Percentiles rank a stretch among this genome's conserved stretches.
Conservation (phyloP, 768 basidiomycete genomes). For the Mycena vulgaris region DNA sequence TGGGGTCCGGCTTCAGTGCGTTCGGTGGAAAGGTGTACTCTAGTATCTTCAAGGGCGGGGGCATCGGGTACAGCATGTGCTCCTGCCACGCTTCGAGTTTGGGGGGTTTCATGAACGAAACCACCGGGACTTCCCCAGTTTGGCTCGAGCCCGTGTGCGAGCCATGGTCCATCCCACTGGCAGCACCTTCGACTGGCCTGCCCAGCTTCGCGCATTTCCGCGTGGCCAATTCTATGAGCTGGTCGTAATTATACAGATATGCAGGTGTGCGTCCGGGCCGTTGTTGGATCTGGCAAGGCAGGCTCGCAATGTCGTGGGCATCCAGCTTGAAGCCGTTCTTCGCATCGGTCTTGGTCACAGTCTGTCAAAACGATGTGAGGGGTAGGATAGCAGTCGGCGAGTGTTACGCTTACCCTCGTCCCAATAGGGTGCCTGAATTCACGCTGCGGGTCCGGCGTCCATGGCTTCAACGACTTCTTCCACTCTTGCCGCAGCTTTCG, state of each 20-base stretch:
- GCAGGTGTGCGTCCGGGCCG: neutral
- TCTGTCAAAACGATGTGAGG: neutral
- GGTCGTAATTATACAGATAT: neutral
- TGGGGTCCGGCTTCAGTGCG: neutral
- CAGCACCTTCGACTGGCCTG: neutral
- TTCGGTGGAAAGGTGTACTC: slow-evolving; percentile 10
- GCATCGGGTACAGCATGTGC: neutral
- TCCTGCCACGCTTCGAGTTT: neutral
- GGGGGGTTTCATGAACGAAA: neutral
- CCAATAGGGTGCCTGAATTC: neutral
- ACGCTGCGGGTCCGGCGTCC: neutral
- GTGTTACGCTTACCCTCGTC: neutral
- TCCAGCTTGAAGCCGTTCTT: neutral
- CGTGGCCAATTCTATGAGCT: neutral
- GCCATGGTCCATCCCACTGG: neutral
- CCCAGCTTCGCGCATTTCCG: neutral
- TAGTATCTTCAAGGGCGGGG: neutral
- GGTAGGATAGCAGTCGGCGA: too few relatives aligned
- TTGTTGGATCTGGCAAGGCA: neutral
- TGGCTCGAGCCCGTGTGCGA: neutral
- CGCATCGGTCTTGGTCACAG: neutral
- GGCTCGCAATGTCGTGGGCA: neutral
- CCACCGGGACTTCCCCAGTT: neutral
- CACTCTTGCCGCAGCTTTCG: neutral
- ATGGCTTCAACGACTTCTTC: neutral